A percentile compares a stretch with the other conserved stretches of the same genome.
Evolutionary conservation across 495 filamentous ascomycete species (phyloP).

Genomic region (Xeromyces bisporus): DNA sequence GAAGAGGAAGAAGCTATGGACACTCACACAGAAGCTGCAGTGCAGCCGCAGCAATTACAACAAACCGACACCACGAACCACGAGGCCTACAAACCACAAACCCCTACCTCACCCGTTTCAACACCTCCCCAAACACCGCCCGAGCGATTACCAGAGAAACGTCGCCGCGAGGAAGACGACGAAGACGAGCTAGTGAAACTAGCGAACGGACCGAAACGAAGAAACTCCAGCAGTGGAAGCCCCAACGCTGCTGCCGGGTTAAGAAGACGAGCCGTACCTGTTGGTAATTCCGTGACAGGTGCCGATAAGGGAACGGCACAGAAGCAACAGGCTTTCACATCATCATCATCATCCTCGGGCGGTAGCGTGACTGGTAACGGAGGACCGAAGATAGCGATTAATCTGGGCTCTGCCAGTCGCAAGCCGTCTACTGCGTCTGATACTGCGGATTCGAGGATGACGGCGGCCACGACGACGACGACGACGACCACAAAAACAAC

Average conservation of each 20-base stretch:
- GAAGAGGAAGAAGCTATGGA: constrained; percentile 55
- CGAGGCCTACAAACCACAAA: constrained; percentile 8
- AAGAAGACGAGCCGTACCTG: constrained; percentile 26
- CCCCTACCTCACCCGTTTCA: constrained; percentile 16
- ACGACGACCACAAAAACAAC: constrained; percentile 6
- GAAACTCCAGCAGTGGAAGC: constrained; percentile 33
- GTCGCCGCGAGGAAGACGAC: constrained; percentile 78
- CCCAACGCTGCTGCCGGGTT: constrained; percentile 18
- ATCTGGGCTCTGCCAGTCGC: constrained; percentile 13
- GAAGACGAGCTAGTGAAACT: constrained; percentile 65
- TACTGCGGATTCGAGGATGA: no score
- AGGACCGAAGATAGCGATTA: constrained; percentile 36
- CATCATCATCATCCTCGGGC: no score
- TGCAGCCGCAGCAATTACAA: constrained; percentile 7
- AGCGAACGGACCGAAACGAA: constrained; percentile 44
- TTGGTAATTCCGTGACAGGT: constrained; percentile 14
- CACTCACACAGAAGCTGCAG: constrained; percentile 13
- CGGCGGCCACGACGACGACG: constrained; percentile 5
- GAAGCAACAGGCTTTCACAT: no score
- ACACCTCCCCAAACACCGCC: constrained; percentile 30
- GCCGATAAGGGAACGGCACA: constrained; percentile 16
- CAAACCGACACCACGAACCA: constrained; percentile 9
- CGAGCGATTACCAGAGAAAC: constrained; percentile 77
- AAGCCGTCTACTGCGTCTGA: constrained; percentile 9
- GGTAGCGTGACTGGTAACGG: constrained; percentile 12